A percentile compares a stretch with the other conserved stretches of the same genome.
Conservation (phyloP, 2,329 filamentous ascomycete species). For the Colletotrichum eleusines region DNA sequence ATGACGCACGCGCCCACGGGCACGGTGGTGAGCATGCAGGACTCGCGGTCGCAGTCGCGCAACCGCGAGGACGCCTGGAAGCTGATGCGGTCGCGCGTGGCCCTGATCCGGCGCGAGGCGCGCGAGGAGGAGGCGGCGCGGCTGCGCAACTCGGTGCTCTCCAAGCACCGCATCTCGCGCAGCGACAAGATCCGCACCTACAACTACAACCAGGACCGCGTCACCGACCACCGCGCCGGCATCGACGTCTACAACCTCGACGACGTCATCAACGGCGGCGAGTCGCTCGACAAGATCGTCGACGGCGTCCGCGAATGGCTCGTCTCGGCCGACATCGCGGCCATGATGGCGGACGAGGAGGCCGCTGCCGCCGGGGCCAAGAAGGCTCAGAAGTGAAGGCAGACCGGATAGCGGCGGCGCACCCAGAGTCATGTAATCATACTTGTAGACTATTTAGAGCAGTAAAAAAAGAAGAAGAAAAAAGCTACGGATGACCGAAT, state of each 20-base stretch:
- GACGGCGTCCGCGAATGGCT: constrained; percentile 83
- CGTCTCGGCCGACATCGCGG: constrained; percentile 78
- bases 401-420: no score
- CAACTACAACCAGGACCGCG: constrained; percentile 80
- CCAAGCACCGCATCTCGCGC: constrained; percentile 84
- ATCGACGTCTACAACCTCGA: constrained; percentile 84
- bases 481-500: background rate
- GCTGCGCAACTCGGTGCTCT: constrained; percentile 82
- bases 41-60: constrained; percentile 88
- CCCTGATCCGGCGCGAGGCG: constrained; percentile 82
- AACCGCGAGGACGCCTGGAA: constrained; percentile 92
- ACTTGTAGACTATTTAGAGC: constrained; percentile 14
- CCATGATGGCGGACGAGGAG: constrained; percentile 74
- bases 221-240: constrained; percentile 89
- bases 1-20: constrained; percentile 91
- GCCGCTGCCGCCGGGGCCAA: constrained; percentile 46
- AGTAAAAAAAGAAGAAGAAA: background rate
- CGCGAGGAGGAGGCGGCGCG: constrained; percentile 83
- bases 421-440: constrained; percentile 14
- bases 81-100: constrained; percentile 83
- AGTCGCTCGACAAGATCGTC: constrained; percentile 80
- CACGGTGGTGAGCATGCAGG: constrained; percentile 91
- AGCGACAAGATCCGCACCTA: constrained; percentile 96
- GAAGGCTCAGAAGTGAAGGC: constrained; percentile 37
- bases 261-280: constrained; percentile 80